Evolutionary conservation across 2,329 filamentous ascomycete genomes (phyloP).

Genomic region (Cladosporium cucumerinum): DNA sequence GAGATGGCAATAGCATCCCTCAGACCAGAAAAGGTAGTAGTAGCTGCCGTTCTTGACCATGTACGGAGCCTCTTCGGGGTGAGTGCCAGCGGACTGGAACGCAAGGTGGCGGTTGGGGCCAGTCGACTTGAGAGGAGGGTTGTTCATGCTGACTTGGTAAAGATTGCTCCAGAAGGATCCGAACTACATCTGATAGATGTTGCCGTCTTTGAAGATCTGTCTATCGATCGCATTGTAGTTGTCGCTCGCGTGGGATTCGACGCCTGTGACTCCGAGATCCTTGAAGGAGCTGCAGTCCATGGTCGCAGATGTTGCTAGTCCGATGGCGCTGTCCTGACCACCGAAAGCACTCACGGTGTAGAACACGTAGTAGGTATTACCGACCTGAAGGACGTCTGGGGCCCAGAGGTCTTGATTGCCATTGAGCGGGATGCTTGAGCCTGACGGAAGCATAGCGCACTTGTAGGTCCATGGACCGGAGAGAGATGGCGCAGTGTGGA

Average conservation of each 20-base stretch:
- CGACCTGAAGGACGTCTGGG: conserved; percentile 60
- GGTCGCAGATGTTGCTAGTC: conserved; percentile 50
- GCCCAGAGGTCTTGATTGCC: conserved; percentile 56
- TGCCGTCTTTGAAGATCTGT: conserved; percentile 41
- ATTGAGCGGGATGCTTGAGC: conserved; percentile 40
- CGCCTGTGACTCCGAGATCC: conserved; percentile 57
- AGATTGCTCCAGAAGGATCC: conserved; percentile 68
- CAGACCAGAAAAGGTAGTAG: conserved; percentile 64
- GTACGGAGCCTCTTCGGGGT: conserved; percentile 56
- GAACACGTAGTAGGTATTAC: conserved; percentile 61
- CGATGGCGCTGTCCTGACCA: conserved; percentile 60
- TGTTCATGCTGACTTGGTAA: conserved; percentile 55
- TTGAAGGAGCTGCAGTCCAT: conserved; percentile 58
- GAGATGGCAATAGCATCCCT: conserved; percentile 61
- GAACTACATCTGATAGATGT: conserved; percentile 56
- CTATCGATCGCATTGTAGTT: conserved; percentile 53
- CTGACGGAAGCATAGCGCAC: conserved; percentile 46
- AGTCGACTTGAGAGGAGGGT: conserved; percentile 31
- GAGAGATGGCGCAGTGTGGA: conserved; percentile 47
- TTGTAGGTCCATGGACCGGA: conserved; percentile 51
- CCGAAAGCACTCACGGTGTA: conserved; percentile 64
- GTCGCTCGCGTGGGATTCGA: conserved; percentile 41
- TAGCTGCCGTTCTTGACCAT: conserved; percentile 55
- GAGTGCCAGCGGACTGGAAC: conserved; percentile 50
- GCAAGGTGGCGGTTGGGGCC: conserved; percentile 48